Evolutionary conservation across 2,329 filamentous ascomycete species (phyloP).

Genomic region (Ophiocordyceps camponoti-floridani): DNA sequence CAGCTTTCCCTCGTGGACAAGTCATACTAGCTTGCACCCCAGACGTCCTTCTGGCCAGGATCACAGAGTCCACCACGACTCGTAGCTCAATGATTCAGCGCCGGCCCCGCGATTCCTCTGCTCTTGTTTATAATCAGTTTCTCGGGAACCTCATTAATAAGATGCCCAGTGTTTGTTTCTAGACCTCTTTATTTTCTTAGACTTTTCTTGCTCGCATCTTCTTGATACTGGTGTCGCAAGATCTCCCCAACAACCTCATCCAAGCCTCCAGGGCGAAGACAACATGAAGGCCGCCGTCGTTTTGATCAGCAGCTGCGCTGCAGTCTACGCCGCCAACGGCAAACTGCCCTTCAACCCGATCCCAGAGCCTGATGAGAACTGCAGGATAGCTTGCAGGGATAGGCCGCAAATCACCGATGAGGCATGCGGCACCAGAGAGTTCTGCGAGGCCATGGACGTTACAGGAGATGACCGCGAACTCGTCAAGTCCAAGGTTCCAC

Average conservation of each 20-base stretch:
- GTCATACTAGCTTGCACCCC: too few species aligned
- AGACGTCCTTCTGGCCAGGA: too few species aligned
- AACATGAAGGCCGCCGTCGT: neutral
- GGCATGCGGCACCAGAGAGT: neutral
- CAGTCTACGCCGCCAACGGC: neutral
- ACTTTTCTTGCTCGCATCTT: too few species aligned
- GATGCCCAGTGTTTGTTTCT: too few species aligned
- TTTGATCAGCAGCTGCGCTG: neutral
- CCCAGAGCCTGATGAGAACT: neutral
- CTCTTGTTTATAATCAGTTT: too few species aligned
- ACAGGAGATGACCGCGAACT: neutral
- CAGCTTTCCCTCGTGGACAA: too few species aligned
- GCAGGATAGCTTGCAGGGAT: neutral
- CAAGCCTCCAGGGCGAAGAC: neutral
- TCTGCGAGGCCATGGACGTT: neutral
- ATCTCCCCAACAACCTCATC: neutral
- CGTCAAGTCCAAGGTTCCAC: neutral
- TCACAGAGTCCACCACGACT: too few species aligned
- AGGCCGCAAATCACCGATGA: neutral
- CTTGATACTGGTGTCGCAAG: neutral
- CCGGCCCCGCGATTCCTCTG: too few species aligned
- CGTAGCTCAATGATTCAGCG: too few species aligned
- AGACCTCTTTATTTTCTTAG: too few species aligned
- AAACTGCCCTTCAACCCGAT: neutral
- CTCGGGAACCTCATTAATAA: too few species aligned